Base-by-base conservation (phyloP, 192 early-diverging fungal species). In the Linnemannia elongata region DNA sequence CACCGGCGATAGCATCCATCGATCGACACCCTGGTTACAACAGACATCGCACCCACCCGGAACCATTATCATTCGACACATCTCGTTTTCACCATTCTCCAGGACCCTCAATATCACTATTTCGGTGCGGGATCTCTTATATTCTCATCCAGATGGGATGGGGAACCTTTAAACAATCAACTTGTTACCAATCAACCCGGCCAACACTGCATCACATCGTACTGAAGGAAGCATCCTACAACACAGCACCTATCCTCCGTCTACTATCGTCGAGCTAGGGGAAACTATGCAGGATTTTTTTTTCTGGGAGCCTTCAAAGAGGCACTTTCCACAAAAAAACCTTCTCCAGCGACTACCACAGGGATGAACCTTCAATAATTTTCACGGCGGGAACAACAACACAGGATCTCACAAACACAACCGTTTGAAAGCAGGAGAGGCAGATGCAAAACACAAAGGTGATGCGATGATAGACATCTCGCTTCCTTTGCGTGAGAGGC, bases 251-350 rank as follows among this genome's bases (percentile, higher is more conserved):
- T 66, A 9, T 35, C 35, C 3, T 12, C 60, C 30, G 12, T 66
- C 60, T 33, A 33, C 60, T 33, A 33, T 66, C 30, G 30, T 22
- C 20, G 70, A 18, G 33, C 69, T 44, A 80, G 78, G 78, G 71
- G 78, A 80, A 52, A 70, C 78, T 80, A 80, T 80, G 78, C 78
- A 39, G 33, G 41, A 35, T 74, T 73, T 72, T 80, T 55, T 27
- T 57, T 10, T 30, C 12, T 63, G 10, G 30, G 30, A 66, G 60
- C 45, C 38, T 18, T 42, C 24, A 44, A 42, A 13, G 36, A 72
- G 41, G 17, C 33, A 36, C 45, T 27, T 13, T 66, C 60, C 3
- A 66, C 27, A 27, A 33, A 66, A 66, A 8, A 7, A 33, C 33
- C n/a, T 24, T 33, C 27, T 63, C 30, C 10, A 13, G 27, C 60